Conservation (phyloP, 1,139 yeast species). For the Suhomyces bolitotheri region DNA sequence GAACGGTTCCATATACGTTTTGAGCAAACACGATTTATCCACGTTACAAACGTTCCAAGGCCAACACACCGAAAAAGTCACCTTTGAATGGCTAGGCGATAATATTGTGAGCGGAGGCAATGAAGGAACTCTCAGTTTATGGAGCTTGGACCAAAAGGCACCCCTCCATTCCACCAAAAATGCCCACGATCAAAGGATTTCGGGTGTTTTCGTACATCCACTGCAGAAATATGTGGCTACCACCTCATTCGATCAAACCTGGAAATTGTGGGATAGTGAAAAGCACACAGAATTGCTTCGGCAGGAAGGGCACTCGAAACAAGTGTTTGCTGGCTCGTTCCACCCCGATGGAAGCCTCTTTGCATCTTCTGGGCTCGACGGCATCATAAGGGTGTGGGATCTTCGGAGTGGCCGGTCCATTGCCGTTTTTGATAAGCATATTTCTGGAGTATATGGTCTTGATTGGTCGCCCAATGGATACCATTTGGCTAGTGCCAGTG, state of each 20-base stretch:
- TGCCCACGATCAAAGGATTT: conserved; percentile 59
- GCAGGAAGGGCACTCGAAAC: conserved; percentile 89
- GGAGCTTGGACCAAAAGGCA: conserved; percentile 30
- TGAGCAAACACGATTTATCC: conserved; percentile 43
- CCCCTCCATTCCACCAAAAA: conserved; percentile 23
- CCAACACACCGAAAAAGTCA: conserved; percentile 59
- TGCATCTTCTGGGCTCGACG: conserved; percentile 81
- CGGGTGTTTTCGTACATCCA: conserved; percentile 70
- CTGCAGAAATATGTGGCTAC: conserved; percentile 54
- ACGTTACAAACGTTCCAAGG: conserved; percentile 27
- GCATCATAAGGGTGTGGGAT: conserved; percentile 80
- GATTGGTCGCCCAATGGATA: conserved; percentile 80
- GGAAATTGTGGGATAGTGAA: conserved; percentile 83
- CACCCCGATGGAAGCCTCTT: conserved; percentile 80
- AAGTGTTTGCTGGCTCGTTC: conserved; percentile 60
- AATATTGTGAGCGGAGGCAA: conserved; percentile 61
- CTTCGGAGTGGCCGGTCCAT: conserved; percentile 73
- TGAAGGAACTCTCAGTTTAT: conserved; percentile 57
- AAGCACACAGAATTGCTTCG: conserved; percentile 33
- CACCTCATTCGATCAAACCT: conserved; percentile 83
- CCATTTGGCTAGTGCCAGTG: conserved; percentile 80
- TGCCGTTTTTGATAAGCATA: conserved; percentile 63
- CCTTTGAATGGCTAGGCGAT: conserved; percentile 59
- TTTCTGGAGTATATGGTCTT: conserved; percentile 65
- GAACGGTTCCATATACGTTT: conserved; percentile 68